Evolutionary conservation across 2,329 filamentous ascomycete genomes (phyloP), one percentile per base, ranked within the genome.

Genomic region (Stachybotrys chlorohalonatus): DNA sequence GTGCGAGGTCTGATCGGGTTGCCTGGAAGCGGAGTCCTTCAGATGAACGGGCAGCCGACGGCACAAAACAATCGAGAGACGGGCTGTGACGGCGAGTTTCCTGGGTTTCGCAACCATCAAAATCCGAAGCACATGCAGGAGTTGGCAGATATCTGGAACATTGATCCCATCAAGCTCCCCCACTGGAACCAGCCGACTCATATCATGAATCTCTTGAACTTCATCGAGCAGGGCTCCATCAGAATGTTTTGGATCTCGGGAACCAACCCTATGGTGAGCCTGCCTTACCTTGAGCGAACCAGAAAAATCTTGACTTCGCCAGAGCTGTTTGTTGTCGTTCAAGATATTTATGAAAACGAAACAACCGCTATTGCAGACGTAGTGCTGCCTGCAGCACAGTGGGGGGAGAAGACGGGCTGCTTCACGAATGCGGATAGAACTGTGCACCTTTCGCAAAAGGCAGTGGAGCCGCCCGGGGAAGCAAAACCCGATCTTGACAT

Each of bases 11-110:
- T 64, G 15, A 68, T 72, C 16, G 69, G 70, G 6, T 68, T 62
- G 47, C 63, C 66, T 1, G 69, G 69, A 13, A 63, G 65, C 50
- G 70, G 69, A 8, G 60, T 72, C 52, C 58, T 68, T 8, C 69
- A 72, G 53, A 72, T 72, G 70, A 72, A 71, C 56, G 68, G 70
- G 7, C 69, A 72, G 53, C 70, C 70, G 7, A 72, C 70, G 0
- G 70, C 70, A 1, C 70, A 72, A 53, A 72, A 72, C 56, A 72
- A 71, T 53, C 68, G 70, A 13, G 70, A 72, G 52, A 59, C 68
- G 5, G 70, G 70, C 3, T 72, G 69, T 54, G 66, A 72, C 54
- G 68, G 70, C 32, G 70, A 72, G 55, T 71, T 62, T 53, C 69
- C 70, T 1, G 70, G 66, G 1, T 72, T 72, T 56, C 61, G 68